Percentiles rank a stretch among this genome's conserved stretches.
phyloP scores from a whole-genome alignment of 371 early-diverging fungal species.

The Dichotomocladium elegans region DNA sequence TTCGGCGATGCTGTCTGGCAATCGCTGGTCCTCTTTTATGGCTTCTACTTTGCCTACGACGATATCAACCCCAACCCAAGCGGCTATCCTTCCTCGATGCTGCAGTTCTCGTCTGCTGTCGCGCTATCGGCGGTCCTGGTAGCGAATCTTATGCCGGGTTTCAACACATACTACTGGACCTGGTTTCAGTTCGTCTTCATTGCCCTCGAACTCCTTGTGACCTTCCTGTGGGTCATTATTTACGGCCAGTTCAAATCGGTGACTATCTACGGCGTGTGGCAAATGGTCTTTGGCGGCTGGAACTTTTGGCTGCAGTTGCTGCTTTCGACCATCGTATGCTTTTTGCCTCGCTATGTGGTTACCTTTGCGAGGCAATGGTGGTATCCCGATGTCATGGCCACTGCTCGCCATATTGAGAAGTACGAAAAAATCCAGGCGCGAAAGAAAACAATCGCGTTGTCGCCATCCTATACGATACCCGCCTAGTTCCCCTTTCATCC shows the following conservation, averaged over 20 bases:
- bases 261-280: conserved; percentile 58
- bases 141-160: conserved; percentile 69
- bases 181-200: conserved; percentile 58
- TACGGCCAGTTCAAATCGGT: conserved; percentile 52
- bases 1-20: conserved; percentile 72
- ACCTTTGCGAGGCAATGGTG: conserved; percentile 60
- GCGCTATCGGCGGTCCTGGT: conserved; percentile 60
- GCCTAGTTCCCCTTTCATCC: background rate
- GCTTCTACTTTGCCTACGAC: conserved; percentile 48
- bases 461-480: too few relatives aligned
- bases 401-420: conserved; percentile 58
- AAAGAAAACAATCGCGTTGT: conserved; percentile 1
- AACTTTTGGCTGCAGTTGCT: conserved; percentile 72
- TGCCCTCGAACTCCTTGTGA: conserved; percentile 38
- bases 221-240: conserved; percentile 52
- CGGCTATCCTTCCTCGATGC: conserved; percentile 33
- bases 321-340: conserved; percentile 52
- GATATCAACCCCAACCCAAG: conserved; percentile 30
- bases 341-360: conserved; percentile 62
- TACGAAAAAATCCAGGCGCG: conserved; percentile 16
- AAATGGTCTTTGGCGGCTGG: conserved; percentile 53
- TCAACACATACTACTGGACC: conserved; percentile 76
- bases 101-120: conserved; percentile 60
- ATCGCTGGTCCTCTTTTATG: conserved; percentile 64
- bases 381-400: conserved; percentile 70